Base-by-base conservation (phyloP, 2,329 filamentous ascomycete genomes). In the Talaromyces marneffei region DNA sequence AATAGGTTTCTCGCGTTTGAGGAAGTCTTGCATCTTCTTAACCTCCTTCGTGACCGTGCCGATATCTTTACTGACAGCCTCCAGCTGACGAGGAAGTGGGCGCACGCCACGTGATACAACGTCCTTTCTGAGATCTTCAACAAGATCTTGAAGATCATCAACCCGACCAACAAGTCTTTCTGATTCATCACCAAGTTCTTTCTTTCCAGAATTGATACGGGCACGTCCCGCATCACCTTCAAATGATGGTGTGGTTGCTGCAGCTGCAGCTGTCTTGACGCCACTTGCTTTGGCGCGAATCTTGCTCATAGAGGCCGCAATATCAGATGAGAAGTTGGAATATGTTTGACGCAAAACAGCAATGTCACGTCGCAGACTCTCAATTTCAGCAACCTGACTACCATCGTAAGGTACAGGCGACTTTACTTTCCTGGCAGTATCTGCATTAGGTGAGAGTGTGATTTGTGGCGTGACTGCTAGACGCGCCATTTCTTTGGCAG, bases 91-190 rank as follows among this genome's bases (percentile, higher is more conserved):
- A 5, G 93, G 92, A 37, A 95, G 80, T 8, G 94, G 94, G 37
- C 94, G 88, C 50, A 99, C 94, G 61, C 94, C 94, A 62, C 94
- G 90, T 62, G 87, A 83, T 52, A 99, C 94, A 50, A 99, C 94
- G 71, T 99, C 94, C 78, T 99, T 97, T 64, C 94, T 91, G 46
- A 99, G 83, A 72, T 99, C 94, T 75, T 99, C 94, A 20, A 99
- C 91, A 59, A 94, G 82, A 74, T 99, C 94, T 77, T 97, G 94
- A n/a, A 99, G 83, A 71, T 97, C 93, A 72, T 99, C 94, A 10
- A 99, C 94, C 71, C 91, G 89, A 67, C 86, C 88, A 66, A 99
- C 92, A 61, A 99, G 87, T 65, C 87, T 88, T 74, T 97, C 93
- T 0, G 91, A 96, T 72, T 97, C 93, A 27, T 88, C 82, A 56